Evolutionary conservation across 306 rosid species (phyloP), one percentile per base, ranked within the genome.

Genomic region (Cyclanthera cordifolia): DNA sequence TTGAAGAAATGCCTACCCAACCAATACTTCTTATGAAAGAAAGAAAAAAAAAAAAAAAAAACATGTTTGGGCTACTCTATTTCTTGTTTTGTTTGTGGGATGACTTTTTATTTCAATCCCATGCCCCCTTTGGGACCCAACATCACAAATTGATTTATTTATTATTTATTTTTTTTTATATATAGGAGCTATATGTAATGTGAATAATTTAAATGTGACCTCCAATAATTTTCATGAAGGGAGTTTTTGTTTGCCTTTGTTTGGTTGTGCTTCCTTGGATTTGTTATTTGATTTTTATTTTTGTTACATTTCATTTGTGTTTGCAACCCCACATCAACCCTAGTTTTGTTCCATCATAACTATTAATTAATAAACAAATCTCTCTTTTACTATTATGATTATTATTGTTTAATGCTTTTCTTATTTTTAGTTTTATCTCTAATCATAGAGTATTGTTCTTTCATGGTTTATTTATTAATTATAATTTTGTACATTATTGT

Each of bases 211-310:
- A n/a, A 61, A 61, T 64, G 52, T 8, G 20, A 21, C 70, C 70
- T 41, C 23, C 53, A 65, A 65, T 65, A 13, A 65, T 65, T 65
- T 65, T 45, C 10, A 19, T 63, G 16, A 4, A 45, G 12, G 37
- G 70, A 43, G 37, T 43, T 65, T 45, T 65, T 65, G 70, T 65
- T 65, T 65, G 53, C 53, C 70, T 65, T 65, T 45, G 39, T 65
- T 65, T 65, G 70, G 70, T 23, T 65, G 21, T 65, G 52, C n/a
- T 65, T 65, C 53, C 53, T 45, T 65, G 70, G 70, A 65, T 14
- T 65, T 43, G 6, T 65, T 65, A 23, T 37, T 39, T 45, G 3
- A 65, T 45, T 43, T 43, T 65, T 17, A 37, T 41, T 63, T 37
- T 63, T 63, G 32, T 63, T 63, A 61, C 32, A 13, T 63, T 41